Base-by-base conservation (phyloP, 2,329 filamentous ascomycete genomes). In the Falciphora oryzae region DNA sequence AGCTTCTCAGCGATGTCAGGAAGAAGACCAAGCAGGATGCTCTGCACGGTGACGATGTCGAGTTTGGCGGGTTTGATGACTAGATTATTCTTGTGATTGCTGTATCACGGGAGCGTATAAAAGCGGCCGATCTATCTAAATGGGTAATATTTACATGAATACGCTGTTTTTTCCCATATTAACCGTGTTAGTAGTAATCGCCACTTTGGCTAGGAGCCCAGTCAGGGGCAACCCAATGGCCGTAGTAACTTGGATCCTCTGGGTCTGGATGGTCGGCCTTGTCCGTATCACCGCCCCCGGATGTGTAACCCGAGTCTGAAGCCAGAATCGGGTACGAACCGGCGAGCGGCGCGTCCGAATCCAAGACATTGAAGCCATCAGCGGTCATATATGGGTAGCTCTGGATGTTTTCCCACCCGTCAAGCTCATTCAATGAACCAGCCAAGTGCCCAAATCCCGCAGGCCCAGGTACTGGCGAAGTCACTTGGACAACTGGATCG, bases 1-100 rank as follows among this genome's bases (percentile, higher is more conserved):
- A 81, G 14, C 78, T 93, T 79, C 81, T 93, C 61, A 79, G 81
- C 29, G 77, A 88, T 71, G 82, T 93, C n/a, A 81, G 87, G 70
- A 78, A 74, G 71, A 78, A 83, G 75, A 89, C 88, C 68, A 70
- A 75, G 63, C 77, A 81, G 69, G 62, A 53, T 22, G 32, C 56
- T 13, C 22, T 74, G 71, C 62, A 73, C 63, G 80, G 79, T 5
- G 81, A 82, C 29, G 83, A 85, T 5, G 81, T 82, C 29, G 83
- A 85, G 67, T 89, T 89, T 74, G 72, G 82, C 64, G 86, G 86
- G 1, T 89, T 89, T 71, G 84, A 81, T 66, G 78, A 82, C 69
- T 81, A 66, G 61, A 27, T 59, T 8, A 50, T 53, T 25, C n/a
- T 58, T 25, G 38, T 7, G 14, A 44, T 44, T 44, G 3, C 16